A percentile compares a stretch with the other conserved stretches of the same genome.
Conservation (phyloP, 495 filamentous ascomycete species). For the Neurospora sp. region DNA sequence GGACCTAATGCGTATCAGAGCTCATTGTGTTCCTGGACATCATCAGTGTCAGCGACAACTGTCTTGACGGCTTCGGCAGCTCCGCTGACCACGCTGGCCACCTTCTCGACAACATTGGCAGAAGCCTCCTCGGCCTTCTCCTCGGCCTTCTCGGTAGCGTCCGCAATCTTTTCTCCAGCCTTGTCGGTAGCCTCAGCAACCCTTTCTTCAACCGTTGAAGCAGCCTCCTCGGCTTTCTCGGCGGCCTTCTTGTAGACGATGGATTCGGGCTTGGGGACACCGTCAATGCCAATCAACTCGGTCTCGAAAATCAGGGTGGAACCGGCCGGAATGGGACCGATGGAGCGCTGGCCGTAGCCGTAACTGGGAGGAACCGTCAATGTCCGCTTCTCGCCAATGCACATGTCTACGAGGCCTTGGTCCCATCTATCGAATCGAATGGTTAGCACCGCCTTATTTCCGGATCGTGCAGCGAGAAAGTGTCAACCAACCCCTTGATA, state of each 20-base stretch:
- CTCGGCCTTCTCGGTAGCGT: slow-evolving; percentile 23
- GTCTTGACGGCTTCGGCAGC: slow-evolving; percentile 36
- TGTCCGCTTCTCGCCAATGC: slow-evolving; percentile 85
- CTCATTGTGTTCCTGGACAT: slow-evolving; percentile 43
- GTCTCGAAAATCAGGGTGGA: slow-evolving; percentile 87
- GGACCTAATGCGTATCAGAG: slow-evolving; percentile 20
- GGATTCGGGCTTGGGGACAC: slow-evolving; percentile 51
- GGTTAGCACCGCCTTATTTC: slow-evolving; percentile 2
- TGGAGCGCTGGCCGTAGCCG: slow-evolving; percentile 66
- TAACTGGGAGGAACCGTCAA: slow-evolving; percentile 82
- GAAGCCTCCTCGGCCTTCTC: slow-evolving; percentile 25
- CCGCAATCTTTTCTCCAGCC: slow-evolving; percentile 28
- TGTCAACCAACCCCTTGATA: slow-evolving; percentile 61
- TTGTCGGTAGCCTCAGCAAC: slow-evolving; percentile 17
- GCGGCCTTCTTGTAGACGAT: slow-evolving; percentile 33
- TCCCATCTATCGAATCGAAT: slow-evolving; percentile 56
- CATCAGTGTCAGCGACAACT: slow-evolving; percentile 38
- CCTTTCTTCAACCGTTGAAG: slow-evolving; percentile 12
- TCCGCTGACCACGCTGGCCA: slow-evolving; percentile 32
- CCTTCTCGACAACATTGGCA: slow-evolving; percentile 32
- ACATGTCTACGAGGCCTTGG: slow-evolving; percentile 86
- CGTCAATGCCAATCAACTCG: slow-evolving; percentile 77
- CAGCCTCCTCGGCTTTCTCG: slow-evolving; percentile 12
- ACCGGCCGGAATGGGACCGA: slow-evolving; percentile 71
- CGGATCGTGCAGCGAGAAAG: not conserved